Percentiles rank a stretch among this genome's conserved stretches.
These are phyloP conservation scores for Candida gorgasii DNA, from an alignment of 805 yeast genomes.

Conservation along the genomic window DNA sequence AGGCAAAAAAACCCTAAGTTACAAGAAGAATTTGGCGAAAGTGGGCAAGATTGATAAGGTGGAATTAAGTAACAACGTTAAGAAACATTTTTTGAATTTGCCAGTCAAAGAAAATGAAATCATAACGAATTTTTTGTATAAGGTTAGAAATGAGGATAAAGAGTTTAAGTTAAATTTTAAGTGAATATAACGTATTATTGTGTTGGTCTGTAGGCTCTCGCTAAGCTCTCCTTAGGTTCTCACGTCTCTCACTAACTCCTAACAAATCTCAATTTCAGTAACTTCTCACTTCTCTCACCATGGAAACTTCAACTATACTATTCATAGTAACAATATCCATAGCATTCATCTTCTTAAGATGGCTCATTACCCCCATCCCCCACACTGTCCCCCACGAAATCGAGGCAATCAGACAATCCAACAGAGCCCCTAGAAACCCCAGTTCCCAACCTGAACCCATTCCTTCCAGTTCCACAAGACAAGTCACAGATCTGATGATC, in stretches of 20 bases:
- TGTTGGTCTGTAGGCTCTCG: no score
- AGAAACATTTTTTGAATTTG: slow-evolving; percentile 62
- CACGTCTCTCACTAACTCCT: no score
- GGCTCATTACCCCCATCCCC: slow-evolving; percentile 64
- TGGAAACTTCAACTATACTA: slow-evolving; percentile 58
- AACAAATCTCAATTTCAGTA: no score
- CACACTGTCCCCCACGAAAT: slow-evolving; percentile 26
- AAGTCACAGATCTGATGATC: slow-evolving; percentile 70
- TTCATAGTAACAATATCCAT: slow-evolving; percentile 49
- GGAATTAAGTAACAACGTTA: slow-evolving; percentile 60
- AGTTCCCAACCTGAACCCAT: background rate
- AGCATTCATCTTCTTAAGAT: slow-evolving; percentile 61
- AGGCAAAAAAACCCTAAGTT: slow-evolving; percentile 65
- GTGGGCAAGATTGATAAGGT: slow-evolving; percentile 50
- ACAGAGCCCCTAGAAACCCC: no score
- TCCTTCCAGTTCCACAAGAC: slow-evolving; percentile 31
- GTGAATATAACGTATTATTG: no score
- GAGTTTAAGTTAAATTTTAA: slow-evolving; percentile 44
- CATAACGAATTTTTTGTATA: slow-evolving; percentile 84
- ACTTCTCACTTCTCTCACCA: slow-evolving; percentile 20
- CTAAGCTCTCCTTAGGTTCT: no score
- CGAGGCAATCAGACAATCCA: slow-evolving; percentile 13
- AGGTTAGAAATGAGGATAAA: slow-evolving; percentile 68
- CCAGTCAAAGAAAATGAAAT: slow-evolving; percentile 80
- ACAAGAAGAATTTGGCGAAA: slow-evolving; percentile 26